Evolutionary conservation across 768 basidiomycete species (phyloP), one percentile per base, ranked within the genome.

Genomic region (Lactarius pseudohatsudake): DNA sequence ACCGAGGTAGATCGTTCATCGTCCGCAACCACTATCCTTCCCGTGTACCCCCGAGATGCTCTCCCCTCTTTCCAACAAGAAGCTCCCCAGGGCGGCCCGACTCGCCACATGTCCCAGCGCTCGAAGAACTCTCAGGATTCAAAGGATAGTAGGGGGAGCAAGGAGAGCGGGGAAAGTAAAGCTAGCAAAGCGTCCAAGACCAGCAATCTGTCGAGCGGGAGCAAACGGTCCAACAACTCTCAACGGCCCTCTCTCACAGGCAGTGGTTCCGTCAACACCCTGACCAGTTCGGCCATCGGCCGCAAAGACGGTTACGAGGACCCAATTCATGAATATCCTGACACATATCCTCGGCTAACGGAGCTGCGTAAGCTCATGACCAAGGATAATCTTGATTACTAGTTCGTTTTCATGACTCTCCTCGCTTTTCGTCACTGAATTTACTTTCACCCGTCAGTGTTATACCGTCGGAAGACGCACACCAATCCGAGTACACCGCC

Each of bases 401-500:
- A 71, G 70, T 71, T 20, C 40, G 70, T 66, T 32, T 36, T 3
- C 28, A 10, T 30, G 1, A 32, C 38, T 26, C 43, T 7, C 43
- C 61, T 26, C 32, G 5, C 56, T 50, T 64, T 59, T 62, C 53
- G 50, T 62, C 43, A 70, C 56, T 62, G 34, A 62, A 16, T n/a
- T 54, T 18, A n/a, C 16, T 36, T 43, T 9, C 28, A 2, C 41
- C 16, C 16, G 10, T 62, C 50, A 94, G 91, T 72, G 75, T 92
- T 69, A 75, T 94, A 57, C 91, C 91, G 2, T 86, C 83, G 41
- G 90, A 91, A 75, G 92, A 94, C 72, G 88, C 91, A 6, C 92
- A 94, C 73, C 84, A 85, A 60, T 92, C 91, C 0, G 92, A 94
- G 75, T 93, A 92, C 67, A 88, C 92, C 30, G 85, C 90, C 20